Evolutionary conservation across 176 grass and related monocot genomes (phyloP).

Genomic region (Canna indica): DNA sequence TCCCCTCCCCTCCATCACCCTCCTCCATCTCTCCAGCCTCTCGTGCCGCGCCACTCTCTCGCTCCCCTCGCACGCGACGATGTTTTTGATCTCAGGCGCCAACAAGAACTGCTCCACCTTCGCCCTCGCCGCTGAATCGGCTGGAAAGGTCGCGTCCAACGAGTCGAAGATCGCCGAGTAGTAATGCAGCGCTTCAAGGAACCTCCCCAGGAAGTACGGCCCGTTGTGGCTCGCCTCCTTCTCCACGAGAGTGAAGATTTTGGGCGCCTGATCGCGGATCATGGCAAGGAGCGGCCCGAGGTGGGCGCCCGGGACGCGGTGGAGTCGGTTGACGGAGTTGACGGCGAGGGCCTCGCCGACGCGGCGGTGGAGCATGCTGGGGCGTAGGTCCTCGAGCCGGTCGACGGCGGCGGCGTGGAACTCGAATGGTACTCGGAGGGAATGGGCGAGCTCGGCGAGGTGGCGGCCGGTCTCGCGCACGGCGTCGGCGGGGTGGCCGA

Average conservation of each 20-base stretch:
- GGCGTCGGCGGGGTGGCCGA: conserved; percentile 29
- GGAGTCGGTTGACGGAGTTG: conserved; percentile 38
- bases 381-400: conserved; percentile 32
- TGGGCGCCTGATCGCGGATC: conserved; percentile 23
- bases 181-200: conserved; percentile 44
- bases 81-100: conserved; percentile 30
- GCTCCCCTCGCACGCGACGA: conserved; percentile 34
- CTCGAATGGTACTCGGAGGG: conserved; percentile 51
- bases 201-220: conserved; percentile 30
- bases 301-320: conserved; percentile 30
- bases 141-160: conserved; percentile 22
- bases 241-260: conserved; percentile 36
- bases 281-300: conserved; percentile 20
- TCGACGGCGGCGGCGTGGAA: conserved; percentile 27
- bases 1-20: conserved; percentile 33
- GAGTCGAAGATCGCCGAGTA: conserved; percentile 47
- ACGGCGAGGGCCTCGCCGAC: conserved; percentile 50
- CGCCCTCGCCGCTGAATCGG: conserved; percentile 23
- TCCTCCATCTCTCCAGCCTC: conserved; percentile 26
- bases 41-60: conserved; percentile 39
- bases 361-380: conserved; percentile 26
- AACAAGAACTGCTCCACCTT: conserved; percentile 30
- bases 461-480: conserved; percentile 26
- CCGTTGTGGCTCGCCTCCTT: conserved; percentile 48
- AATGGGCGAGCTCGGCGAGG: conserved; percentile 40